Conservation (phyloP, 176 grass and related monocot genomes). For the Otatea glauca region DNA sequence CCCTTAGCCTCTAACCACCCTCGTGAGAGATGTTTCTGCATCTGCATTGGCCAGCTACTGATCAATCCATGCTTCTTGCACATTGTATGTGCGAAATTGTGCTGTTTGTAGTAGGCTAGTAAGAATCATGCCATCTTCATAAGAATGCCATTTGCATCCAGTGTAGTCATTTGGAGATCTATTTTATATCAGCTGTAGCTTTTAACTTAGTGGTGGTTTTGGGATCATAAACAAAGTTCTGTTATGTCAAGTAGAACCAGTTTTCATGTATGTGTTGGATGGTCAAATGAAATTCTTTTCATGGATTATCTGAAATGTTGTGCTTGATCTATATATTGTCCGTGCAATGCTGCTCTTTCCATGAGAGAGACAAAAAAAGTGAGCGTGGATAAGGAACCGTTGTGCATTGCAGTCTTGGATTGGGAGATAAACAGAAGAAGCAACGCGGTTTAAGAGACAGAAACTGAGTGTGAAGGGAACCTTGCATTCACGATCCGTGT, state of each 20-base stretch:
- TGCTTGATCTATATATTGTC: neutral
- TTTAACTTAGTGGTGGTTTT: neutral
- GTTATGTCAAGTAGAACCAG: too few species aligned
- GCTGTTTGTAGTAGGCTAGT: slow-evolving; percentile 13
- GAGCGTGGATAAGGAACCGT: neutral
- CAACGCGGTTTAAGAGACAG: neutral
- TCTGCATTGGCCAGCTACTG: neutral
- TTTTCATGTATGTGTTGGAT: too few species aligned
- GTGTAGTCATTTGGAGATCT: slow-evolving; percentile 1
- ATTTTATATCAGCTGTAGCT: neutral
- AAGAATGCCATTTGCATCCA: slow-evolving; percentile 7
- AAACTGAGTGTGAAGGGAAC: slow-evolving; percentile 1
- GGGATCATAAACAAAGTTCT: neutral
- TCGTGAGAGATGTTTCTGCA: neutral
- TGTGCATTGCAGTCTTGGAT: neutral
- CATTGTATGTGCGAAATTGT: slow-evolving; percentile 4
- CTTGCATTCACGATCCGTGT: slow-evolving; percentile 15
- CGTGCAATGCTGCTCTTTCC: slow-evolving; percentile 3
- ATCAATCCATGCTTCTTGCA: neutral
- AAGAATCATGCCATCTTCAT: slow-evolving; percentile 24
- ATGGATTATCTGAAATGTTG: too few species aligned
- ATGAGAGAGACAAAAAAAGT: neutral
- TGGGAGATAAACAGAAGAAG: neutral
- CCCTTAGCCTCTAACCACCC: neutral
- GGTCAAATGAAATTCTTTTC: too few species aligned